Base-by-base conservation (phyloP, 345 rosid genomes). In the Eutrema heterophyllum region DNA sequence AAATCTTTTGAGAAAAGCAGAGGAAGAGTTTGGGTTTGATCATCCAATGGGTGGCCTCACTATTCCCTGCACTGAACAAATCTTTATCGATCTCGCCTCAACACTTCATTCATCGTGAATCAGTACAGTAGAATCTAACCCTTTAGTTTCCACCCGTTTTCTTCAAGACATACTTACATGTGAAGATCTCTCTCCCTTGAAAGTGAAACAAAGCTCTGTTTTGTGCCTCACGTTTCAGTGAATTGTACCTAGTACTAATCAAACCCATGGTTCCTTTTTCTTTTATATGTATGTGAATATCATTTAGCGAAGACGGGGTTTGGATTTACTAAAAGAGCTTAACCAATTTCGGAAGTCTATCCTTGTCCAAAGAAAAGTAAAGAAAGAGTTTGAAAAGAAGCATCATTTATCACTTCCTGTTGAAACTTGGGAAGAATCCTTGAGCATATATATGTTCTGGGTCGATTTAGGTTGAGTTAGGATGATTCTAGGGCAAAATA, bases 1-100 rank as follows among this genome's bases (percentile, higher is more conserved):
- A 32, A 73, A 68, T 9, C 58, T 84, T 76, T 75, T 86, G 10
- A 59, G 38, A 26, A 15, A 51, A 51, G 49, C 71, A 24, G 71
- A 67, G 14, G 71, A 67, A 50, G 70, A 50, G 57, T 82, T 79
- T 41, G 45, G 45, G n/a, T 41, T 12, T 41, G 45, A 41, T 41
- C 45, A 43, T 43, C 46, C 46, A 43, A 43, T 43, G 16, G 46
- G 46, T 58, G 86, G 85, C 46, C 79, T 86, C 38, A 86, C 85
- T 21, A 79, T 84, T 24, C 86, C 88, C 1, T 83, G 81, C 68
- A 76, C 36, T 2, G 84, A 78, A 80, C 81, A 86, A 2, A 48
- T 69, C 27, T 83, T 83, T 77, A 38, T 81, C 16, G 66, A 78
- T 53, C 63, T 81, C 65, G 39, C 7, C 48, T 82, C 68, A 73